Conservation (phyloP, 306 rosid species). For the Gynostemma pentaphyllum region DNA sequence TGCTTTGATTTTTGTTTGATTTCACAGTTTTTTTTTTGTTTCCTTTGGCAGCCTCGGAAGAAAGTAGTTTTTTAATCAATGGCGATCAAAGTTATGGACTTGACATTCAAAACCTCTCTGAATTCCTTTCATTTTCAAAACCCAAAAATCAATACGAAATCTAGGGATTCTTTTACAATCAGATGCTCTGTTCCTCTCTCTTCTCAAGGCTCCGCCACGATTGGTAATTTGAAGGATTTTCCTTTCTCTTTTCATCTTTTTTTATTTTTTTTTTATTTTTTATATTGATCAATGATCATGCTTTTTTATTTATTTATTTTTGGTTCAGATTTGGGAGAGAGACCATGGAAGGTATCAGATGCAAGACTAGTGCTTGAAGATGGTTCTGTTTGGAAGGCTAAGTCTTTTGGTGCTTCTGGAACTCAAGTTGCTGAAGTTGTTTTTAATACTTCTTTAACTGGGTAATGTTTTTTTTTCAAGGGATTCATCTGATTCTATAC, state of each 20-base stretch:
- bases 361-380: constrained; percentile 86
- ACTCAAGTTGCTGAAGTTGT: constrained; percentile 99
- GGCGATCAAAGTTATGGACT: constrained; percentile 32
- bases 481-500: background rate
- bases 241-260: background rate
- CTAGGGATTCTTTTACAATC: constrained; percentile 18
- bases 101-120: constrained; percentile 17
- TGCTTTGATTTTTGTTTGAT: too few species aligned
- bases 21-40: too few species aligned
- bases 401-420: constrained; percentile 88
- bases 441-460: constrained; percentile 82
- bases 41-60: too few species aligned
- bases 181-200: constrained; percentile 31
- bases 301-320: background rate
- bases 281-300: background rate
- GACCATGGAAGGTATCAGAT: constrained; percentile 88
- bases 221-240: constrained; percentile 21
- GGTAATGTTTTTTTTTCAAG: constrained; percentile 34
- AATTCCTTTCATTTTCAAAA: constrained; percentile 12
- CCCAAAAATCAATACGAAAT: constrained; percentile 4
- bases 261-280: background rate
- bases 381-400: constrained; percentile 96
- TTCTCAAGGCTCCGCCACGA: constrained; percentile 1
- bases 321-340: constrained; percentile 44
- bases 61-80: background rate